Evolutionary conservation across 2,329 filamentous ascomycete genomes (phyloP).

Genomic region (Cercospora zeae-maydis): DNA sequence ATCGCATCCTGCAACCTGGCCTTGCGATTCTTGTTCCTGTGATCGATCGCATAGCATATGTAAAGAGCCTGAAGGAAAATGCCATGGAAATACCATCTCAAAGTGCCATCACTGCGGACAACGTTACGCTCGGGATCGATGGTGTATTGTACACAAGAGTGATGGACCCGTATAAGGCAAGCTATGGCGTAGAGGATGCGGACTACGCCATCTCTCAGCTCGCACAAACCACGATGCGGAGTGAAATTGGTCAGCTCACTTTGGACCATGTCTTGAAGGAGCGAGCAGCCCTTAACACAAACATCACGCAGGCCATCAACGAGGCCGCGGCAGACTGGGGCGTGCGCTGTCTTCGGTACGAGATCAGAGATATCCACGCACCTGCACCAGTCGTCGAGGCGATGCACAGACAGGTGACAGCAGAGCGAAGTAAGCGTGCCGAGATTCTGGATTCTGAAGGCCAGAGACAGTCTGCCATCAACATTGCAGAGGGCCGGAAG

Average conservation of each 20-base stretch:
- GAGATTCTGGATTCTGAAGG: constrained; percentile 97
- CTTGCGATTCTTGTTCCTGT: constrained; percentile 85
- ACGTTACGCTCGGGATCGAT: constrained; percentile 93
- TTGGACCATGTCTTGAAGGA: constrained; percentile 98
- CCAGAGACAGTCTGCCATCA: constrained; percentile 95
- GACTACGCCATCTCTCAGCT: constrained; percentile 98
- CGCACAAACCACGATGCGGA: constrained; percentile 97
- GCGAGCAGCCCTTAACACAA: constrained; percentile 89
- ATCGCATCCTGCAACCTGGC: constrained; percentile 86
- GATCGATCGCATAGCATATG: constrained; percentile 93
- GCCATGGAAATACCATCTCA: constrained; percentile 97
- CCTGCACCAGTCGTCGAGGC: constrained; percentile 89
- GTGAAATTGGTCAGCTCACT: constrained; percentile 92
- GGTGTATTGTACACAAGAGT: constrained; percentile 93
- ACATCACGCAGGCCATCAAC: constrained; percentile 98
- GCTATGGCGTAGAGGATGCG: constrained; percentile 96
- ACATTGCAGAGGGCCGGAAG: constrained; percentile 96
- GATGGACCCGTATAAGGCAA: constrained; percentile 97
- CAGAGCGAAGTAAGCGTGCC: constrained; percentile 92
- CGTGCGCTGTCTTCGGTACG: constrained; percentile 91
- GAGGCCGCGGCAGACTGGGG: constrained; percentile 97
- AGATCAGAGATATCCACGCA: constrained; percentile 97
- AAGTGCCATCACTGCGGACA: constrained; percentile 96
- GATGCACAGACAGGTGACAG: constrained; percentile 97
- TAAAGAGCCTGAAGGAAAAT: constrained; percentile 93